These are phyloP conservation scores for Patellaria atrata DNA, from an alignment of 495 filamentous ascomycete genomes.

Conservation along the genomic window DNA sequence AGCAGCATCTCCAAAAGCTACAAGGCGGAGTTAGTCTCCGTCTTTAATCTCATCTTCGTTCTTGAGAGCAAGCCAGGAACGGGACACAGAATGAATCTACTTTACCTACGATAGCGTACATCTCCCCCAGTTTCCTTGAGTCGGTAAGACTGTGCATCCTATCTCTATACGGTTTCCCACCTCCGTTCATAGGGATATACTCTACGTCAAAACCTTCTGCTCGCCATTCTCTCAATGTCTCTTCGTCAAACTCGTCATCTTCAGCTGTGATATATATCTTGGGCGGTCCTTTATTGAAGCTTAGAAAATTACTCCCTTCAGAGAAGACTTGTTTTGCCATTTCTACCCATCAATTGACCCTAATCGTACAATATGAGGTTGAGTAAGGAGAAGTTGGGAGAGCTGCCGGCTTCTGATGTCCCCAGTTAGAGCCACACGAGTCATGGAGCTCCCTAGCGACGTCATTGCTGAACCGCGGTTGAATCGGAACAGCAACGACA, in stretches of 20 bases:
- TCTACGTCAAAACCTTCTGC: constrained; percentile 52
- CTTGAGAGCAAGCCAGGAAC: not conserved
- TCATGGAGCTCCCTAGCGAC: too few species aligned
- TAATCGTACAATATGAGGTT: too few species aligned
- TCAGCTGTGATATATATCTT: constrained; percentile 52
- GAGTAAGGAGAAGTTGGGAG: too few species aligned
- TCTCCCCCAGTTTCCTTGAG: constrained; percentile 23
- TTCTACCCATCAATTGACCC: too few species aligned
- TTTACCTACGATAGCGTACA: constrained; percentile 30
- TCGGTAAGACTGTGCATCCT: constrained; percentile 30
- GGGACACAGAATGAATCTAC: constrained; percentile 2
- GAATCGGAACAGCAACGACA: too few species aligned
- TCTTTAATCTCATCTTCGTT: not conserved
- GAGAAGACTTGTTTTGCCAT: constrained; percentile 21
- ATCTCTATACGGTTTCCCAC: constrained; percentile 38
- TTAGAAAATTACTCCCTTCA: constrained; percentile 17
- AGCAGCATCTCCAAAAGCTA: constrained; percentile 29
- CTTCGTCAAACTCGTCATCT: constrained; percentile 42
- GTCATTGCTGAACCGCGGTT: too few species aligned
- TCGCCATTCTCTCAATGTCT: constrained; percentile 42
- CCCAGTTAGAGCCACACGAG: too few species aligned
- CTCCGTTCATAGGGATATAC: constrained; percentile 42
- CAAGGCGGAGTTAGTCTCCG: not conserved
- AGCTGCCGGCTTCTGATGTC: too few species aligned
- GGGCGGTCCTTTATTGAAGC: constrained; percentile 28